Evolutionary conservation across 164 flowering plant genomes (phyloP).

Genomic region (Umbellularia californica): DNA sequence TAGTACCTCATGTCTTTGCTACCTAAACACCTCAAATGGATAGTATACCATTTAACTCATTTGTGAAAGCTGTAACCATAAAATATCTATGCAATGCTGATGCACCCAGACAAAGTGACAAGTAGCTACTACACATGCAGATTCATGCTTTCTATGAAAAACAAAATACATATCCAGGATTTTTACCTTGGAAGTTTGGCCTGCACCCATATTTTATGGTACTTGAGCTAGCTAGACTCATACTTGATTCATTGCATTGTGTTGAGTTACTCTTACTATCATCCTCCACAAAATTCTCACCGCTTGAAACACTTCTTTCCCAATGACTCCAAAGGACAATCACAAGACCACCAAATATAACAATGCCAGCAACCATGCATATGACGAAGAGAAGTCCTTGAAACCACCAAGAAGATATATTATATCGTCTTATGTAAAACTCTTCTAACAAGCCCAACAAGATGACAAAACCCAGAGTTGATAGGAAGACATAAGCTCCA

Average conservation of each 20-base stretch:
- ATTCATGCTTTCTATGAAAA: neutral
- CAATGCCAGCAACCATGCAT: slow-evolving; percentile 64
- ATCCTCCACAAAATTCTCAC: slow-evolving; percentile 23
- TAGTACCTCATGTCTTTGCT: slow-evolving; percentile 65
- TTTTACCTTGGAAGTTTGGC: neutral
- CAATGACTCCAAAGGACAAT: slow-evolving; percentile 61
- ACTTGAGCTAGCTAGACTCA: neutral
- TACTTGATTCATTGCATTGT: slow-evolving; percentile 9
- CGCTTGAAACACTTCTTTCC: slow-evolving; percentile 36
- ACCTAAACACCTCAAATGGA: slow-evolving; percentile 2
- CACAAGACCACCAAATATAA: slow-evolving; percentile 70
- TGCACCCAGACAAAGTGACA: slow-evolving; percentile 62
- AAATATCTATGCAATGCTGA: too few relatives aligned
- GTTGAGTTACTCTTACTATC: slow-evolving; percentile 8
- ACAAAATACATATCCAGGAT: neutral
- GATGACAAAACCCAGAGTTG: slow-evolving; percentile 56
- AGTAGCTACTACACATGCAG: slow-evolving; percentile 68
- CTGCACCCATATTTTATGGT: slow-evolving; percentile 2
- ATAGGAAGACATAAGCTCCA: slow-evolving; percentile 51
- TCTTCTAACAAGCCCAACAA: slow-evolving; percentile 36
- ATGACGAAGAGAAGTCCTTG: slow-evolving; percentile 61
- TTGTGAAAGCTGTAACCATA: too few relatives aligned
- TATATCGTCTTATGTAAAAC: slow-evolving; percentile 53
- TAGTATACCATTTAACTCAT: slow-evolving; percentile 41
- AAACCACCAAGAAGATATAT: slow-evolving; percentile 61